Evolutionary conservation across 2,329 filamentous ascomycete species (phyloP).

Genomic region (Periconia sp.): DNA sequence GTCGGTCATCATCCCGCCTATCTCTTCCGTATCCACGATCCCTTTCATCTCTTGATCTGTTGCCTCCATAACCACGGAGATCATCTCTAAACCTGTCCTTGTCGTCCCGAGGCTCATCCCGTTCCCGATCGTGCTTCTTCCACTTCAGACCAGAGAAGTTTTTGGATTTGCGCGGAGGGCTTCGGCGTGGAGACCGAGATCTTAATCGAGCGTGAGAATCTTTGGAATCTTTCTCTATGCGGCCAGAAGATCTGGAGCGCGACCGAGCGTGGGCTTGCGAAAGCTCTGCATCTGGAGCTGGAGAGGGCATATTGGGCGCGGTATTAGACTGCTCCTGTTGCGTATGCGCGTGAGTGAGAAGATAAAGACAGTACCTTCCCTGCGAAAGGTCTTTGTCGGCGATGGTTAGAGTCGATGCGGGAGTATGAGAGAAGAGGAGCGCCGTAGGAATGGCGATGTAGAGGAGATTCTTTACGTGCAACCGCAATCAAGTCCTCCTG

Average conservation of each 20-base stretch:
- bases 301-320: constrained; percentile 17
- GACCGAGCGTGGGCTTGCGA: constrained; percentile 18
- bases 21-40: constrained; percentile 40
- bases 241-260: constrained; percentile 11
- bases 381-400: constrained; percentile 2
- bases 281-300: constrained; percentile 12
- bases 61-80: too few relatives aligned
- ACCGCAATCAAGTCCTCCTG: too few relatives aligned
- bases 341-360: not conserved
- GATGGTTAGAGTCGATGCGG: too few relatives aligned
- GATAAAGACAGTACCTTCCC: too few relatives aligned
- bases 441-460: too few relatives aligned
- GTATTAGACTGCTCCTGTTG: not conserved
- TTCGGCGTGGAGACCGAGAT: constrained; percentile 35
- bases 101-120: constrained; percentile 50
- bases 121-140: constrained; percentile 52
- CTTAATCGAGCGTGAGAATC: constrained; percentile 29
- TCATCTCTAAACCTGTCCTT: too few relatives aligned
- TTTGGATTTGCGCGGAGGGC: constrained; percentile 35
- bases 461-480: too few relatives aligned
- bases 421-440: too few relatives aligned
- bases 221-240: constrained; percentile 7
- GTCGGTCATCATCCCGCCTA: constrained; percentile 15
- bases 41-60: constrained; percentile 40
- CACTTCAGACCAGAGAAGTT: constrained; percentile 63